Evolutionary conservation across 139 green algal species (phyloP).

Genomic region (Medakamo hakoo): DNA sequence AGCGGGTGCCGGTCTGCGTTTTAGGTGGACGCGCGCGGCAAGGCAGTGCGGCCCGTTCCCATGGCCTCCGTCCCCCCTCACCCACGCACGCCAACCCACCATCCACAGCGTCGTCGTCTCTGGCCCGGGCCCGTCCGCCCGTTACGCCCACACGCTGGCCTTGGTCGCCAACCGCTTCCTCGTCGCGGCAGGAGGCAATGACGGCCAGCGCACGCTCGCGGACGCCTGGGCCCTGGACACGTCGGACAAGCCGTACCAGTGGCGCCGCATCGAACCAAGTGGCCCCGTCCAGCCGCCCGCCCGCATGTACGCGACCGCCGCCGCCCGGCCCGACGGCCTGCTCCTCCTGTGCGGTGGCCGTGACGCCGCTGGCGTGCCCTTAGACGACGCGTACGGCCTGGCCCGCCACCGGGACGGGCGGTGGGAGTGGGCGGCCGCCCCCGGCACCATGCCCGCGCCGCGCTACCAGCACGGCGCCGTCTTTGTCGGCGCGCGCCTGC

Average conservation of each 20-base stretch:
- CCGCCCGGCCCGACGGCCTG: slow-evolving; percentile 78
- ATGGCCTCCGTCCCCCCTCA: too few relatives aligned
- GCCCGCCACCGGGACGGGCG: slow-evolving; percentile 90
- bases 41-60: too few relatives aligned
- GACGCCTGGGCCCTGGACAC: slow-evolving; percentile 96
- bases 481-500: slow-evolving; percentile 85
- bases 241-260: slow-evolving; percentile 96
- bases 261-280: slow-evolving; percentile 77
- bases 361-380: slow-evolving; percentile 54
- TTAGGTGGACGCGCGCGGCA: too few relatives aligned
- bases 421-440: slow-evolving; percentile 97
- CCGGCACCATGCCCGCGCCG: slow-evolving; percentile 70
- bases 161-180: slow-evolving; percentile 96
- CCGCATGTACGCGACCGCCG: slow-evolving; percentile 94
- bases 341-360: slow-evolving; percentile 89
- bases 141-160: slow-evolving; percentile 90
- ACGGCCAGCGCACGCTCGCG: slow-evolving; percentile 72
- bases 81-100: not conserved
- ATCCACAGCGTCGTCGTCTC: slow-evolving; percentile 92
- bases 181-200: slow-evolving; percentile 92
- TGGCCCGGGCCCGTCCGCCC: slow-evolving; percentile 70
- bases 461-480: slow-evolving; percentile 92
- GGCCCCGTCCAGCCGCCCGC: slow-evolving; percentile 58
- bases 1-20: too few relatives aligned
- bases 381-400: slow-evolving; percentile 88